A percentile compares a stretch with the other conserved stretches of the same genome.
phyloP scores from a whole-genome alignment of 129 eudicot genomes.

The Heracleum sosnowskyi region DNA sequence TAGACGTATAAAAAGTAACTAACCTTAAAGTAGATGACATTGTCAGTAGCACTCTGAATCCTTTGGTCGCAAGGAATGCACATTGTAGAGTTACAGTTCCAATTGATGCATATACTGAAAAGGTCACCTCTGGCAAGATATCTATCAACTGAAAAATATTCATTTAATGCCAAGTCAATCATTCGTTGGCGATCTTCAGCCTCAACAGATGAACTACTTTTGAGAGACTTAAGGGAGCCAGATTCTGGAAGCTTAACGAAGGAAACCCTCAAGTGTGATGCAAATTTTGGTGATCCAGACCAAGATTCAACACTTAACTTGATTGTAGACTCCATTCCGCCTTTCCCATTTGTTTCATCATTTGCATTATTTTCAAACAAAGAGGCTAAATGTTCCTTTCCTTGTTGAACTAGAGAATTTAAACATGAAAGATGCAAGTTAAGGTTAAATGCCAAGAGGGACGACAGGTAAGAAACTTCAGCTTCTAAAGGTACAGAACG shows the following conservation, averaged over 20 bases:
- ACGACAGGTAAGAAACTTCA: conserved; percentile 71
- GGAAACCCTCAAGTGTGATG: conserved; percentile 79
- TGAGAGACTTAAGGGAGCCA: conserved; percentile 65
- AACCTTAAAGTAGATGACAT: conserved; percentile 72
- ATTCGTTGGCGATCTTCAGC: conserved; percentile 70
- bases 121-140: conserved; percentile 80
- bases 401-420: conserved; percentile 58
- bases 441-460: conserved; percentile 75
- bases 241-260: conserved; percentile 89
- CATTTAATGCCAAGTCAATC: conserved; percentile 69
- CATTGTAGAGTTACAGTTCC: conserved; percentile 79
- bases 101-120: conserved; percentile 56
- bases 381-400: conserved; percentile 52
- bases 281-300: conserved; percentile 52
- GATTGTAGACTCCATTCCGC: conserved; percentile 23
- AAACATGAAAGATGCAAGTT: conserved; percentile 68
- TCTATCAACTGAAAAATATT: conserved; percentile 77
- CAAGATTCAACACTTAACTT: conserved; percentile 49
- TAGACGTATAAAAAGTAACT: conserved; percentile 7
- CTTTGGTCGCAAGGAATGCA: conserved; percentile 61
- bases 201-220: conserved; percentile 54
- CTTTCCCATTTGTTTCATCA: conserved; percentile 23
- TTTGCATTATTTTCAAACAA: conserved; percentile 39
- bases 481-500: conserved; percentile 26
- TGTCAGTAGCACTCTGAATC: conserved; percentile 24